Base-by-base conservation (phyloP, 768 basidiomycete species). In the Lyophyllum semitale region DNA sequence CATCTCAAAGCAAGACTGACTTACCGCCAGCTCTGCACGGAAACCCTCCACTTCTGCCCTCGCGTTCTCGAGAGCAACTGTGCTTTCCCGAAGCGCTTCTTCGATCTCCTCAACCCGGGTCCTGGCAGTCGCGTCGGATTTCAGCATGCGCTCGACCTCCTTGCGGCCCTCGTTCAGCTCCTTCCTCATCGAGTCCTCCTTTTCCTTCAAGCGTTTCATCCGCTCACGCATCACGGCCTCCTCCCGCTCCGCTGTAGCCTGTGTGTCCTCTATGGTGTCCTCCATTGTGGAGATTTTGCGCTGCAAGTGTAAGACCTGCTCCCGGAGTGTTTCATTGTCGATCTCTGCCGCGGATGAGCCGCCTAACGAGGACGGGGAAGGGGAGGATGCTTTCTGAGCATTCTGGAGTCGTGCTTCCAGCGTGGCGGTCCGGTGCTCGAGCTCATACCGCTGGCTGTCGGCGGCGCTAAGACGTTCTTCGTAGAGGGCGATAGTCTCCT, bases 401-500 rank as follows among this genome's bases (percentile, higher is more conserved):
- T 61, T 59, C 23, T 68, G 68, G 55, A 69, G 66, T 8, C 72
- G 30, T 73, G 68, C 55, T 64, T 93, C 87, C 8, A 93, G 73
- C 0, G 73, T 64, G 11, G 80, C 72, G 47, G 90, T 74, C 30
- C 76, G 78, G 44, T 84, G 80, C 63, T 95, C 91, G 56, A 90
- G 76, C 61, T 95, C 93, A 62, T 92, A 91, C 42, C 88, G 83
- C 59, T 83, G 80, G 13, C 76, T 75, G 62, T 95, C 90, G 20
- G 84, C 81, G 1, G 77, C 78, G 54, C 83, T 88, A 5, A 96
- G 76, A 33, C 88, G 84, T 66, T 95, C 93, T 73, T 99, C 96
- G 66, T 98, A 98, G 11, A 97, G 78, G 18, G 92, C 91, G 55
- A 97, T 97, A 0, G 95, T 93, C 84, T 94, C 93, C 91, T 95